Conservation (phyloP, 345 rosid genomes). For the Alliaria petiolata region DNA sequence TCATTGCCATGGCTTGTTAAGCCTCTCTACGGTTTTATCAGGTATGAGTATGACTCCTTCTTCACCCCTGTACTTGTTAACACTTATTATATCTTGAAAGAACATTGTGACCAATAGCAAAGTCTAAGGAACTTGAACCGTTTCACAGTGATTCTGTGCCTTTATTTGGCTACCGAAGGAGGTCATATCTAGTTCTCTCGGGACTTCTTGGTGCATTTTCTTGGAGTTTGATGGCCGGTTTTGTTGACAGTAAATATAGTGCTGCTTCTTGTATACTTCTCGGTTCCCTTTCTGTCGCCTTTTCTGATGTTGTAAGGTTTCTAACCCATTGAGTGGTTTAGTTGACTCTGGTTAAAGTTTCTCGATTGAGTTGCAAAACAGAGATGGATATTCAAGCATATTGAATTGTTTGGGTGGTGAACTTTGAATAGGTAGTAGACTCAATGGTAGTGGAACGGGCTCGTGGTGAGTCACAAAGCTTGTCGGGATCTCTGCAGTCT, state of each 20-base stretch:
- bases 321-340: background rate
- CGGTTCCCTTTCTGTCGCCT: slow-evolving; percentile 94
- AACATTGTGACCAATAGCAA: background rate
- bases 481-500: slow-evolving; percentile 91
- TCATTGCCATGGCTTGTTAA: slow-evolving; percentile 95
- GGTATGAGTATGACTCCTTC: slow-evolving; percentile 56
- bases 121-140: background rate
- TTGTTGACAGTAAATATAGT: slow-evolving; percentile 81
- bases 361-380: background rate
- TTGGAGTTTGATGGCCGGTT: slow-evolving; percentile 92
- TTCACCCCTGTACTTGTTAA: background rate
- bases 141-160: slow-evolving; percentile 83
- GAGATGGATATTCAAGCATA: background rate
- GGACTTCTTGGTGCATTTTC: slow-evolving; percentile 97
- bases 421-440: slow-evolving; percentile 69
- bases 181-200: slow-evolving; percentile 90
- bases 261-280: slow-evolving; percentile 87
- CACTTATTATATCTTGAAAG: background rate
- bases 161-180: slow-evolving; percentile 90
- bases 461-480: slow-evolving; percentile 95
- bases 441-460: slow-evolving; percentile 99
- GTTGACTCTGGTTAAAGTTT: background rate
- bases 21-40: slow-evolving; percentile 91
- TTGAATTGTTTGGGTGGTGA: background rate
- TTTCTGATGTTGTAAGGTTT: slow-evolving; percentile 84